Evolutionary conservation across 164 flowering plant species (phyloP).

Genomic region (Aristolochia fimbriata): DNA sequence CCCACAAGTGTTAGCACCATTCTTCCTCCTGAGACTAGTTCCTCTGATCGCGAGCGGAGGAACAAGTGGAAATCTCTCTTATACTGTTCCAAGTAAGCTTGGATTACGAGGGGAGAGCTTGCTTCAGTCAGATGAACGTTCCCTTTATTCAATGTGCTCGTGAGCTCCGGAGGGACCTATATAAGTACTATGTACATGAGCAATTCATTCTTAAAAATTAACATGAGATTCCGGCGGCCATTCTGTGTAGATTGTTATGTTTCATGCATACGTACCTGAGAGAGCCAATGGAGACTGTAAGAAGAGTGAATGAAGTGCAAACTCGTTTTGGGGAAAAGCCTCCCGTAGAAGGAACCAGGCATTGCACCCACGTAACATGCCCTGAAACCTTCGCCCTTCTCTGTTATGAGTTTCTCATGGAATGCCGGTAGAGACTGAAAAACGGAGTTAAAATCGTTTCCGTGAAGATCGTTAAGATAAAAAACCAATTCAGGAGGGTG

Average conservation of each 20-base stretch:
- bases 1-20: conserved; percentile 53
- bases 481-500: conserved; percentile 31
- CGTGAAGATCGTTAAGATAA: conserved; percentile 53
- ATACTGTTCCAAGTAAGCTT: conserved; percentile 47
- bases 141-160: conserved; percentile 25
- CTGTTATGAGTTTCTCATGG: conserved; percentile 12
- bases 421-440: conserved; percentile 30
- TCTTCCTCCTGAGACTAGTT: conserved; percentile 36
- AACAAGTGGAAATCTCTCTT: conserved; percentile 37
- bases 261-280: conserved; percentile 46
- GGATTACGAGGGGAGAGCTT: conserved; percentile 28
- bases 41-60: conserved; percentile 33
- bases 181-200: no score
- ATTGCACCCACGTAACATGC: conserved; percentile 35
- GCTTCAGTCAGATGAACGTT: conserved; percentile 32
- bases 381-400: conserved; percentile 16
- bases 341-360: conserved; percentile 53
- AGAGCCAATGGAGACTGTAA: conserved; percentile 52
- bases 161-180: conserved; percentile 37
- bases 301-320: conserved; percentile 63
- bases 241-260: no score
- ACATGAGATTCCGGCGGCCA: no score
- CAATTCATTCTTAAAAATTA: no score
- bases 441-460: conserved; percentile 58
- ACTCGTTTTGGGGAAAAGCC: conserved; percentile 36